phyloP scores from a whole-genome alignment of 495 filamentous ascomycete genomes.

The Aspergillus bridgeri region DNA sequence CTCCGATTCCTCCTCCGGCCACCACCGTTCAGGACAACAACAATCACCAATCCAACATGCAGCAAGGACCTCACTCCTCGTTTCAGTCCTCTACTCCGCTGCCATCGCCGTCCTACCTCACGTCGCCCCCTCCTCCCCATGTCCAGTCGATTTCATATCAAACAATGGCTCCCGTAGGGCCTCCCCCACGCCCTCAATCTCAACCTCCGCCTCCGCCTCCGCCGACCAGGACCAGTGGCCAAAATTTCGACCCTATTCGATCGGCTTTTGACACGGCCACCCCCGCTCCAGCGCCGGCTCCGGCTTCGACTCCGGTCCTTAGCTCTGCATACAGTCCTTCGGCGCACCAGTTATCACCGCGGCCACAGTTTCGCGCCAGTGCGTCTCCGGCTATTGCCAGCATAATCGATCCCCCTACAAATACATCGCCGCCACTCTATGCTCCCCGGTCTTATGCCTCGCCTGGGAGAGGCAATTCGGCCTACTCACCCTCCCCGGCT shows the following conservation, averaged over 20 bases:
- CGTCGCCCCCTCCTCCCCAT: slow-evolving; percentile 11
- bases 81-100: slow-evolving; percentile 20
- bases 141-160: slow-evolving; percentile 22
- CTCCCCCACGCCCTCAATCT: slow-evolving; percentile 35
- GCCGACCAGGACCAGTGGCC: slow-evolving; percentile 57
- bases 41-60: slow-evolving; percentile 8
- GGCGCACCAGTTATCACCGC: slow-evolving; percentile 31
- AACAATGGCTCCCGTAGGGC: slow-evolving; percentile 21
- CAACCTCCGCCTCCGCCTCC: slow-evolving; percentile 40
- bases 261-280: slow-evolving; percentile 61
- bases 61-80: slow-evolving; percentile 11
- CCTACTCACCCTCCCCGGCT: slow-evolving; percentile 28
- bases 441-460: slow-evolving; percentile 30
- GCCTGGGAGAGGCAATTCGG: slow-evolving; percentile 28
- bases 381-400: slow-evolving; percentile 87
- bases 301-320: slow-evolving; percentile 47
- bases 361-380: slow-evolving; percentile 62
- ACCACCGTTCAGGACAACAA: background rate
- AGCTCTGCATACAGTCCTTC: slow-evolving; percentile 35
- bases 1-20: background rate
- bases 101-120: slow-evolving; percentile 23
- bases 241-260: slow-evolving; percentile 84
- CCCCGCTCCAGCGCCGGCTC: slow-evolving; percentile 50
- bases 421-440: slow-evolving; percentile 34
- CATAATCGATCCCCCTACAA: slow-evolving; percentile 72